Evolutionary conservation across 73 alveolate genomes (phyloP).

Genomic region (Paramecium caudatum): DNA sequence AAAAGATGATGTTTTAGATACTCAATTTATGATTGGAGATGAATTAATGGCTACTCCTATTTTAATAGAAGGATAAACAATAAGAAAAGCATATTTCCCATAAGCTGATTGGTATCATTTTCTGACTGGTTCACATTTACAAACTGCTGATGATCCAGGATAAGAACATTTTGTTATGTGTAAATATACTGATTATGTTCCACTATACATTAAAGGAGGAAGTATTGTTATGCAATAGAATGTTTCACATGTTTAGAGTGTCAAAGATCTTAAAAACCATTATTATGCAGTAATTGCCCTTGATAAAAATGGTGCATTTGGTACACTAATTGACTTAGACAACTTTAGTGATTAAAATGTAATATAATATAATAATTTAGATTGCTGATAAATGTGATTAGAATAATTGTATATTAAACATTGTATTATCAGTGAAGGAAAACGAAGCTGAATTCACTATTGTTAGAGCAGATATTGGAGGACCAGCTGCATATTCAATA

Average conservation of each 20-base stretch:
- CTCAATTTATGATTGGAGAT: constrained; percentile 83
- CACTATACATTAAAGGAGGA: constrained; percentile 27
- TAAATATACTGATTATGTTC: constrained; percentile 41
- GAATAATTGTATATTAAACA: not conserved
- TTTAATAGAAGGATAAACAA: constrained; percentile 67
- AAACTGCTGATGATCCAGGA: not conserved
- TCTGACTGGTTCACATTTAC: not conserved
- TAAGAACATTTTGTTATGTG: constrained; percentile 47
- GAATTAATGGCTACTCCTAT: constrained; percentile 85
- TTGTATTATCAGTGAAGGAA: not conserved
- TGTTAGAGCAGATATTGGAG: not conserved
- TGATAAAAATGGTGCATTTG: not conserved
- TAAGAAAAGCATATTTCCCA: constrained; percentile 82
- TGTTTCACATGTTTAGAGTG: not conserved
- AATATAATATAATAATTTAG: not conserved
- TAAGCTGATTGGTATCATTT: constrained; percentile 62
- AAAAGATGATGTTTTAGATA: constrained; percentile 74
- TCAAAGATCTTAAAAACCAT: constrained; percentile 29
- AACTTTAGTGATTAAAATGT: constrained; percentile 24
- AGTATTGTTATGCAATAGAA: constrained; percentile 3
- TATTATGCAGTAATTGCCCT: constrained; percentile 21
- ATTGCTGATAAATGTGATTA: constrained; percentile 2
- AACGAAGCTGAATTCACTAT: not conserved
- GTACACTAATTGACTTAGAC: constrained; percentile 4
- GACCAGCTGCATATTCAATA: constrained; percentile 2